Base-by-base conservation (phyloP, 768 basidiomycete genomes). In the Lactarius indigo region DNA sequence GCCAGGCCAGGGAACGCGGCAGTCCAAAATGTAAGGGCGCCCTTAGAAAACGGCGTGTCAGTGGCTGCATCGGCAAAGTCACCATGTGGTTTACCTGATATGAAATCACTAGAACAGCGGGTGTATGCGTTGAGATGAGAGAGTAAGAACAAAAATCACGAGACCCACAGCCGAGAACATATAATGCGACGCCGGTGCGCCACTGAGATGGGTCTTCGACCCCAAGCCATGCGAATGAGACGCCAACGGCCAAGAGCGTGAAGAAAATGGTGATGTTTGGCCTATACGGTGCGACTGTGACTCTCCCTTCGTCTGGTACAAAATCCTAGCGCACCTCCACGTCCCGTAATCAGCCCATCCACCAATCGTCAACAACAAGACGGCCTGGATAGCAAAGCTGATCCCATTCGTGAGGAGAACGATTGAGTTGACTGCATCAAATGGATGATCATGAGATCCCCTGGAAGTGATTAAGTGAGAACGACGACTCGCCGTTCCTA, bases 341-440 rank as follows among this genome's bases (percentile, higher is more conserved):
- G 78, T 76, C n/a, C 91, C 90, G 74, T 91, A 92, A 74, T 92
- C 90, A 0, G 90, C 89, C 87, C 90, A 91, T 4, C 89, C 87
- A 5, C 90, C 90, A 33, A 92, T 84, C 15, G 82, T 71, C 28
- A 91, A 75, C 47, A 92, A 76, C 18, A 91, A 72, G 18, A 81
- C 83, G 0, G 89, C 88, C 75, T 92, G 90, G 31, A 92, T 81
- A 0, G 88, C 89, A 72, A 91, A 91, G 66, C 87, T 88, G 54
- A 92, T 85, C 4, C 91, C 90, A 70, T 92, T 92, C 9, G 89
- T 91, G 63, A 91, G 79, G 30, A 91, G 81, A 5, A 91, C 88
- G 68, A 91, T 89, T 2, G 90, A 88, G 71, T 90, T 92, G 64
- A 90, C 88, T 90, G 71, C 20, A 12, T 52, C 28, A 35, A 8